These are phyloP conservation scores for Fomitiporia mediterranea DNA, from an alignment of 1,284 basidiomycete genomes.

Conservation along the genomic window DNA sequence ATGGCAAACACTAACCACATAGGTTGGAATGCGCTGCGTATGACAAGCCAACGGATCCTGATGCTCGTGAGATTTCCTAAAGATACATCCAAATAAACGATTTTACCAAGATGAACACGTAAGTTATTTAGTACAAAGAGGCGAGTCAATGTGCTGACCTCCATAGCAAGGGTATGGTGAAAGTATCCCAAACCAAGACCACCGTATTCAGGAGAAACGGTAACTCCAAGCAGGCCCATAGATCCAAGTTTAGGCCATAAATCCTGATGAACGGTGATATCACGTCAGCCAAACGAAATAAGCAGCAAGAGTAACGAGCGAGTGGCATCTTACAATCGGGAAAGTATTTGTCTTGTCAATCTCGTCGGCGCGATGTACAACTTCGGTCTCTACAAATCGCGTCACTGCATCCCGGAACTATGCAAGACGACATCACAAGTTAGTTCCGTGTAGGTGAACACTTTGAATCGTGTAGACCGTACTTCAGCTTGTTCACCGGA, in stretches of 20 bases:
- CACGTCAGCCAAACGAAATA: no score
- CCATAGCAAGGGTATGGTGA: slow-evolving; percentile 89
- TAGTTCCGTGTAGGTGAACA: neutral
- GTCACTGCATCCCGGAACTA: slow-evolving; percentile 78
- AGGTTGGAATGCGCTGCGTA: slow-evolving; percentile 95
- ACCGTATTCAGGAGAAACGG: slow-evolving; percentile 74
- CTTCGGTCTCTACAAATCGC: slow-evolving; percentile 74
- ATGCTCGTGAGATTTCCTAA: slow-evolving; percentile 77
- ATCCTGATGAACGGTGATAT: slow-evolving; percentile 49
- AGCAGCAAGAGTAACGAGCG: neutral
- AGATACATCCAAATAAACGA: neutral
- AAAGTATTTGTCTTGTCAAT: slow-evolving; percentile 82
- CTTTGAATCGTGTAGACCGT: slow-evolving; percentile 23
- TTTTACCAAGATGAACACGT: no score
- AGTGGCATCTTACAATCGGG: slow-evolving; percentile 50
- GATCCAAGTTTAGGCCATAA: slow-evolving; percentile 85
- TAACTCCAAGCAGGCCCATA: slow-evolving; percentile 84
- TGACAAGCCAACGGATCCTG: slow-evolving; percentile 86
- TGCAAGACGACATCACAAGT: neutral
- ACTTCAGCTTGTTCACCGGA: slow-evolving; percentile 83
- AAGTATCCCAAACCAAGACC: slow-evolving; percentile 82
- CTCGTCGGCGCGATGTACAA: slow-evolving; percentile 78
- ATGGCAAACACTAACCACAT: slow-evolving; percentile 39
- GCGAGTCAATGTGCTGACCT: slow-evolving; percentile 32
- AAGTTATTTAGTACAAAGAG: neutral